These are phyloP conservation scores for Pulveroboletus sp. DNA, from an alignment of 1,284 basidiomycete genomes.

Conservation along the genomic window DNA sequence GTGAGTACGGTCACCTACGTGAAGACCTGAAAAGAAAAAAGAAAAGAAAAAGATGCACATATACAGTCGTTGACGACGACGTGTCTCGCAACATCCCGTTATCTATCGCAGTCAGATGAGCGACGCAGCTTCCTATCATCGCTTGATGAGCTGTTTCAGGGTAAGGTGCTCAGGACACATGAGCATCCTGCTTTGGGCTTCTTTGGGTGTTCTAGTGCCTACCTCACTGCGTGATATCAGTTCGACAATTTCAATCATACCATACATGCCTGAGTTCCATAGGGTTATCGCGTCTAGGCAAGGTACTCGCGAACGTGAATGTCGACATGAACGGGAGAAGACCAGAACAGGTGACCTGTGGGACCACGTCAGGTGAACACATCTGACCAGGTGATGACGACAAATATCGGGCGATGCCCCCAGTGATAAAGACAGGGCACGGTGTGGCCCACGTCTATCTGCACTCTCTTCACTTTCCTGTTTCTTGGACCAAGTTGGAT, in stretches of 20 bases:
- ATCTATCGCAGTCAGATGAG: constrained; percentile 19
- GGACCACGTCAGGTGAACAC: constrained; percentile 21
- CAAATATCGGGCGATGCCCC: constrained; percentile 16
- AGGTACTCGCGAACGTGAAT: neutral
- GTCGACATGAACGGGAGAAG: constrained; percentile 5
- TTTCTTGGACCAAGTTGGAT: neutral
- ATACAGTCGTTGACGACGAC: neutral
- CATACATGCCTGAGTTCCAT: neutral
- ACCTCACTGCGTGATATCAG: neutral
- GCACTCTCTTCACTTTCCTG: neutral
- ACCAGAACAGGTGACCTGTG: constrained; percentile 16
- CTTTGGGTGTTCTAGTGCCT: neutral
- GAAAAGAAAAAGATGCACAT: too few species aligned
- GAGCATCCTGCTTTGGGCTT: constrained; percentile 9
- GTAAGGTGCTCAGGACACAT: constrained; percentile 24
- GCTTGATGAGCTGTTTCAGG: constrained; percentile 14
- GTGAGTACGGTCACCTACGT: neutral
- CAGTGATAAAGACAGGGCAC: constrained; percentile 18
- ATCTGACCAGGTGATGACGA: constrained; percentile 8
- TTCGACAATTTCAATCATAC: neutral
- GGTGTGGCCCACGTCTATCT: neutral
- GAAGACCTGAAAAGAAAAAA: too few species aligned
- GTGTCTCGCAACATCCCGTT: neutral
- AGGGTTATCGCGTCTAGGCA: neutral
- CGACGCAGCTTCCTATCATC: neutral